Evolutionary conservation across 768 basidiomycete genomes (phyloP), one percentile per base, ranked within the genome.

Genomic region (Lactarius vividus): DNA sequence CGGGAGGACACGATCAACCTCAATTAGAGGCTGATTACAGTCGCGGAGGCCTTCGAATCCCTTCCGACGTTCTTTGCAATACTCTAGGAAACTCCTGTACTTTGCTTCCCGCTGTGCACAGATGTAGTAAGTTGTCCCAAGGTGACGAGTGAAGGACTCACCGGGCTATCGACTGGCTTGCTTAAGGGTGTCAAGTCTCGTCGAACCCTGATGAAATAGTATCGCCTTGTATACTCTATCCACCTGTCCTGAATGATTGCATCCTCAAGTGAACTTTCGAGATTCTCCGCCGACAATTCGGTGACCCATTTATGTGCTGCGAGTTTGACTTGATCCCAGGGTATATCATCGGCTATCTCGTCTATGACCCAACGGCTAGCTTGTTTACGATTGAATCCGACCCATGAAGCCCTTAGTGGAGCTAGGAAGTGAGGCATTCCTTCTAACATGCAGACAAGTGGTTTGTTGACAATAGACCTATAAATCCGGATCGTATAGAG

Each of bases 181-280:
- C 88, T 89, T 65, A 88, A 74, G 33, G 93, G 92, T 18, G 82
- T 87, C 71, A 95, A 73, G 74, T 94, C 93, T 26, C 71, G 76
- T 59, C 91, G 79, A 37, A 92, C 74, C 52, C 74, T 76, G 31
- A 84, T 72, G 23, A 82, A 83, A 71, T 81, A 82, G 73, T 88
- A 92, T 54, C 91, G 81, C 65, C 87, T 79, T 2, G 90, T 91
- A 71, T 88, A 90, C 72, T 91, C 90, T n/a, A 85, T 83, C 77
- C 80, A 81, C 64, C 91, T 81, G 71, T 94, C 92, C 74, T 92
- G 89, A 39, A 95, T 78, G 26, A 94, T 77, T 29, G 85, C 83
- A 57, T 82, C 84, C 42, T 78, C 75, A 37, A 80, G 77, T 26
- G 84, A 71, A 9, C 75, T 72, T 60, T 79, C 75, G 16, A 78